Evolutionary conservation across 805 yeast species (phyloP).

Genomic region (Kuraishia cidri): DNA sequence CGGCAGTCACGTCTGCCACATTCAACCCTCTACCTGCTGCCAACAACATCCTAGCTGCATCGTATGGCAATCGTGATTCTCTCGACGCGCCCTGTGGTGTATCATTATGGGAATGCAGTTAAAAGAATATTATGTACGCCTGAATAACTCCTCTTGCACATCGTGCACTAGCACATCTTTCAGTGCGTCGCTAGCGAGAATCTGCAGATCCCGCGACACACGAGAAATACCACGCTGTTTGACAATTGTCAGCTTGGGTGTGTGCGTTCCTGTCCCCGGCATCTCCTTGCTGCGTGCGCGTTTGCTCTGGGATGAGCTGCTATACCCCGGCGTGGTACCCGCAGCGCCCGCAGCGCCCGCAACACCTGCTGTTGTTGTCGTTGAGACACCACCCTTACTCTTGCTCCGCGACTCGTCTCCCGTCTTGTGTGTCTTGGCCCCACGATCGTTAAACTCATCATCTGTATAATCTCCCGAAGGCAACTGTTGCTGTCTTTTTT

Average conservation of each 20-base stretch:
- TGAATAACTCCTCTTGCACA: constrained; percentile 5
- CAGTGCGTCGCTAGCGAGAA: constrained; percentile 1
- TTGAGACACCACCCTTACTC: neutral
- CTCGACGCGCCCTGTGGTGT: too few relatives aligned
- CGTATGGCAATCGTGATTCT: too few relatives aligned
- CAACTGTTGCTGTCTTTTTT: neutral
- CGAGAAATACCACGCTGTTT: neutral
- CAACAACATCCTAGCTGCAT: too few relatives aligned
- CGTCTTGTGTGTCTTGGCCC: too few relatives aligned
- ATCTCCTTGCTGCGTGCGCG: neutral
- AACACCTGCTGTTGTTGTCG: neutral
- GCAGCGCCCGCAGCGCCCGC: neutral
- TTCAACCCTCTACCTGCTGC: too few relatives aligned
- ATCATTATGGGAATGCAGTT: too few relatives aligned
- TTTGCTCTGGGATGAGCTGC: too few relatives aligned
- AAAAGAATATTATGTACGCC: too few relatives aligned
- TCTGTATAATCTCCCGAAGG: constrained; percentile 1
- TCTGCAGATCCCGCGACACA: neutral
- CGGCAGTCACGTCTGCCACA: too few relatives aligned
- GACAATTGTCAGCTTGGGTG: too few relatives aligned
- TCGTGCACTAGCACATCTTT: constrained; percentile 3
- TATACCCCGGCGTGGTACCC: neutral
- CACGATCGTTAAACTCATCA: too few relatives aligned
- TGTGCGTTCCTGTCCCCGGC: neutral
- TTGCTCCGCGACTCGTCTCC: neutral